These are phyloP conservation scores for Rhexocercosporidium sp. DNA, from an alignment of 2,329 filamentous ascomycete species.

Conservation along the genomic window DNA sequence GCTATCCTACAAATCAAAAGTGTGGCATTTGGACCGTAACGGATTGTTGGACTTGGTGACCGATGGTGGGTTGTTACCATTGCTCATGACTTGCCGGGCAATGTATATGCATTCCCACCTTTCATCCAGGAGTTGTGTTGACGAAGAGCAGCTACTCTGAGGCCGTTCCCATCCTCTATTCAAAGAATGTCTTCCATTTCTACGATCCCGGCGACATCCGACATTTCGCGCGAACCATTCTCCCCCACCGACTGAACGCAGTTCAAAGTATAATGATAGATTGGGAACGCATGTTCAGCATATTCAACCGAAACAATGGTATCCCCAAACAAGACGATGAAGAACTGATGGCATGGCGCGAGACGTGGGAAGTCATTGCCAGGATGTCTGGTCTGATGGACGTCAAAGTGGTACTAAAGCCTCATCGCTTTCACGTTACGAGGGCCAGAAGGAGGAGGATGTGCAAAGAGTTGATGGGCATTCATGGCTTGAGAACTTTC, in stretches of 20 bases:
- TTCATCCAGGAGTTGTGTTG: background rate
- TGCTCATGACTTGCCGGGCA: constrained; percentile 29
- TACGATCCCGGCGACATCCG: constrained; percentile 31
- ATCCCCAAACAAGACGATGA: constrained; percentile 23
- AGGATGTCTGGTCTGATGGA: constrained; percentile 27
- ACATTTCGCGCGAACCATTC: constrained; percentile 26
- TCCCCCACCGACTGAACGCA: constrained; percentile 28
- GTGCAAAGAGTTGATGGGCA: constrained; percentile 29
- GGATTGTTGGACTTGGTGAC: constrained; percentile 27
- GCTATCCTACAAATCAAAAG: constrained; percentile 24
- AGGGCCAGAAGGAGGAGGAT: constrained; percentile 23
- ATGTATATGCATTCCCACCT: background rate
- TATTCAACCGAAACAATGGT: constrained; percentile 28
- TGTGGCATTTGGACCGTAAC: constrained; percentile 17
- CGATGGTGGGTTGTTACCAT: constrained; percentile 27
- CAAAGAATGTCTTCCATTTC: constrained; percentile 31
- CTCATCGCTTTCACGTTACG: constrained; percentile 22
- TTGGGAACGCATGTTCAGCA: constrained; percentile 32
- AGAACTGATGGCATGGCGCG: constrained; percentile 26
- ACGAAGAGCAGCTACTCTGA: constrained; percentile 31
- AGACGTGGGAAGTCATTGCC: constrained; percentile 28
- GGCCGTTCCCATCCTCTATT: constrained; percentile 30
- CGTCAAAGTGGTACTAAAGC: constrained; percentile 25
- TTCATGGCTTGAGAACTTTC: constrained; percentile 26
- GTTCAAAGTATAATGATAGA: constrained; percentile 28